These are phyloP conservation scores for Drechslerella coelobrocha DNA, from an alignment of 2,329 filamentous ascomycete genomes.

Conservation along the genomic window DNA sequence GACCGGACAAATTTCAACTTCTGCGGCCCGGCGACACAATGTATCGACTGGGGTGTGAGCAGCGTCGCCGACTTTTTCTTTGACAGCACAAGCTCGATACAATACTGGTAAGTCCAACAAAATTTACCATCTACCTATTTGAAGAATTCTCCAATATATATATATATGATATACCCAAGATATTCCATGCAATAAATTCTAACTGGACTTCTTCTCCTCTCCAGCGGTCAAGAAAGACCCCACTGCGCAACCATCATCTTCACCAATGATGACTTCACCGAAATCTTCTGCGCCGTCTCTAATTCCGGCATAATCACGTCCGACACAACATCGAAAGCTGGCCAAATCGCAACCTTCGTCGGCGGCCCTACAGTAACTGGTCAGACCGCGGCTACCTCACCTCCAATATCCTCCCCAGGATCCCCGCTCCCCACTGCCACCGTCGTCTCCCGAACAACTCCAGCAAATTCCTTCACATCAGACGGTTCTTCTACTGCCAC, in stretches of 20 bases:
- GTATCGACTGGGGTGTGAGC: conserved; percentile 36
- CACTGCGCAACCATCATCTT: conserved; percentile 38
- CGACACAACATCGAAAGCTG: conserved; percentile 33
- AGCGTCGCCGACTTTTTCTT: conserved; percentile 39
- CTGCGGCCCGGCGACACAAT: conserved; percentile 35
- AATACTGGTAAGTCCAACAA: conserved; percentile 37
- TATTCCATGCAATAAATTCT: neutral
- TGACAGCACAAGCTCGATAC: conserved; percentile 45
- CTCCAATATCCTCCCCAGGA: neutral
- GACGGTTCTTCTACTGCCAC: neutral
- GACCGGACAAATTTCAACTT: conserved; percentile 41
- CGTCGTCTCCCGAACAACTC: conserved; percentile 11
- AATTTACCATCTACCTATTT: neutral
- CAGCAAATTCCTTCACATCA: neutral
- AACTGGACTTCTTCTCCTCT: neutral
- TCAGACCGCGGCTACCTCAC: neutral
- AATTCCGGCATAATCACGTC: conserved; percentile 29
- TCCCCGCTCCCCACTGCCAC: conserved; percentile 7
- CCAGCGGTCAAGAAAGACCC: conserved; percentile 24
- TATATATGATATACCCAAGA: neutral
- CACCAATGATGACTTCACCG: conserved; percentile 35
- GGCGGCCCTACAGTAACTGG: conserved; percentile 1
- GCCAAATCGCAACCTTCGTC: conserved; percentile 31
- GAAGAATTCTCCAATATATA: conserved; percentile 4
- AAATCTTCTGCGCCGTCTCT: conserved; percentile 35